Base-by-base conservation (phyloP, 345 rosid genomes). In the Murraya paniculata region DNA sequence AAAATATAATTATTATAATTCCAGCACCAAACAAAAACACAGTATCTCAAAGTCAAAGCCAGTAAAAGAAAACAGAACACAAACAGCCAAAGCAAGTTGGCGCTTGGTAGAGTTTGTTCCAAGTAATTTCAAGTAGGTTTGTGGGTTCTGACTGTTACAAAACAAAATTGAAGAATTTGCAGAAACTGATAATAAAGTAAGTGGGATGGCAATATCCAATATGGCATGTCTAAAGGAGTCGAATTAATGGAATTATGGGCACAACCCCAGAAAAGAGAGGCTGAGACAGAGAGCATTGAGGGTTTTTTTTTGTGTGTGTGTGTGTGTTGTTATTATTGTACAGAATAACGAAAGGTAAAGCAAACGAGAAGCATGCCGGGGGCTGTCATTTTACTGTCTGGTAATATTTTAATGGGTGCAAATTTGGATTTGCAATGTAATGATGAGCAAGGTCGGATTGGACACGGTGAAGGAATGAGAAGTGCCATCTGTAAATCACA, bases 351-450 rank as follows among this genome's bases (percentile, higher is more conserved):
- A 53, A 53, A 53, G 57, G 57, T 53, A 5, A 18, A 18, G 57
- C 57, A 53, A 45, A 64, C 18, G 33, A n/a, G 11, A 30, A 30
- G 39, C 41, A 64, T 67, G 71, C 53, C 38, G 45, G 65, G 48
- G 6, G 41, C 16, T 72, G 77, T 65, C 81, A n/a, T 66, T 19
- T 64, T 71, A 74, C 39, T 68, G 68, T 77, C 74, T 76, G 57
- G 57, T 76, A 41, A 16, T 22, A 10, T 55, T 55, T 30, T 8
- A 21, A 33, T 62, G 67, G 67, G 16, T 19, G 67, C 14, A 13
- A 30, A 5, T 62, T 33, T 33, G 3, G 39, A 64, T 64, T 64
- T 18, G 70, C n/a, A 4, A 10, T 9, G n/a, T 22, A 65, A 65
- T 65, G n/a, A 67, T 9, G 68, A 39, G 22, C 45, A 71, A 36